phyloP scores from a whole-genome alignment of 768 basidiomycete species.

The Mycena belliarum region DNA sequence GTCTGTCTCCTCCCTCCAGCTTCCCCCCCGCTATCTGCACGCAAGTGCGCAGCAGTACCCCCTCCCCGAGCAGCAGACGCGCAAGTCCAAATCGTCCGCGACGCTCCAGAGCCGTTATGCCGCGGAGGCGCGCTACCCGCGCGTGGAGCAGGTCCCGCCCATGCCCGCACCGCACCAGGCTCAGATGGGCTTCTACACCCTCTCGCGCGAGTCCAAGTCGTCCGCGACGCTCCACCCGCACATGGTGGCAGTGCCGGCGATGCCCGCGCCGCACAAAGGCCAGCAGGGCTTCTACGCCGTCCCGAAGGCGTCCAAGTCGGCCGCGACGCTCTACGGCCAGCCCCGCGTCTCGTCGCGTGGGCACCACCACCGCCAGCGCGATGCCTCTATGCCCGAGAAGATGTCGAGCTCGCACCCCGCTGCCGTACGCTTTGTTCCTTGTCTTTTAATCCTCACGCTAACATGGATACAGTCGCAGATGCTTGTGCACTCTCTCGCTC shows the following conservation, averaged over 20 bases:
- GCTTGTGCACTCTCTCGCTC: constrained; percentile 8
- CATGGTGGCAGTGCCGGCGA: neutral
- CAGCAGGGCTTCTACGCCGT: neutral
- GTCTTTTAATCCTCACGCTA: too few relatives aligned
- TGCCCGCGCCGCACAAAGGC: neutral
- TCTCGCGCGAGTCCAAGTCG: constrained; percentile 8
- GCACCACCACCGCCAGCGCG: constrained; percentile 1
- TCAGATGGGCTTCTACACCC: neutral
- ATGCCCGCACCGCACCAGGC: neutral
- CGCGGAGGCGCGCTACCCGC: neutral
- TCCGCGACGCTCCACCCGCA: constrained; percentile 11
- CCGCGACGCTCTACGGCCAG: constrained; percentile 12
- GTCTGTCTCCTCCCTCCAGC: neutral
- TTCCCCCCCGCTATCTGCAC: neutral
- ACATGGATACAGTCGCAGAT: constrained; percentile 3
- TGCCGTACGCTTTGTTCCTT: neutral
- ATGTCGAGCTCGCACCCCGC: constrained; percentile 7
- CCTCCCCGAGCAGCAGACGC: neutral
- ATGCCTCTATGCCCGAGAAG: neutral
- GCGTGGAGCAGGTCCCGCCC: neutral
- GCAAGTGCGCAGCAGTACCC: neutral
- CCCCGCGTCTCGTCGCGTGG: neutral
- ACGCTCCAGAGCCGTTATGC: neutral
- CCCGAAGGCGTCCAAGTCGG: constrained; percentile 7
- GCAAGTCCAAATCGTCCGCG: neutral